These are phyloP conservation scores for Saturnispora halmiae DNA, from an alignment of 805 yeast species.

Conservation along the genomic window DNA sequence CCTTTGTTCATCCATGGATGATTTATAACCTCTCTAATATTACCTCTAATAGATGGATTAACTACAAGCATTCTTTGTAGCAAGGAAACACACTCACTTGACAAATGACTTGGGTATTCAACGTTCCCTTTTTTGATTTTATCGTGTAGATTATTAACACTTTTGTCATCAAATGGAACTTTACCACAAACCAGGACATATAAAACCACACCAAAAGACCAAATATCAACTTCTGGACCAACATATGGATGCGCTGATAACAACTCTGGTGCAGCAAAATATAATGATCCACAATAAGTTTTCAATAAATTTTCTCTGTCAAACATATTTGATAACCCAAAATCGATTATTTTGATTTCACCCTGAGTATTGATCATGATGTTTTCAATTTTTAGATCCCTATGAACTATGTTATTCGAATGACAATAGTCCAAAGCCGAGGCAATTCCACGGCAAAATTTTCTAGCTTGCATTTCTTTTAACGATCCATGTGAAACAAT, in stretches of 20 bases:
- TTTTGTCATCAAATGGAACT: constrained; percentile 95
- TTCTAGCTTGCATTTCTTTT: constrained; percentile 88
- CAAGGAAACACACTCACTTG: constrained; percentile 71
- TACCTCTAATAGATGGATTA: constrained; percentile 73
- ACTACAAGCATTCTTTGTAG: constrained; percentile 87
- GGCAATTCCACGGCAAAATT: constrained; percentile 90
- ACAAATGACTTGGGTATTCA: constrained; percentile 78
- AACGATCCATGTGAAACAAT: constrained; percentile 93
- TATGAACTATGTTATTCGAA: constrained; percentile 87
- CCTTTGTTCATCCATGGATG: constrained; percentile 97
- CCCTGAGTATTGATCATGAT: constrained; percentile 91
- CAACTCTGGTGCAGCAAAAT: constrained; percentile 97
- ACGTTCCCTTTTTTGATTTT: constrained; percentile 89
- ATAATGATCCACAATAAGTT: constrained; percentile 94
- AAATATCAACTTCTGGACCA: constrained; percentile 96
- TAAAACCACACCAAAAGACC: constrained; percentile 96
- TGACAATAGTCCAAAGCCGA: constrained; percentile 92
- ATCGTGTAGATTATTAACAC: constrained; percentile 84
- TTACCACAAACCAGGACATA: constrained; percentile 95
- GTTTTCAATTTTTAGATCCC: constrained; percentile 94
- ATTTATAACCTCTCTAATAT: constrained; percentile 63
- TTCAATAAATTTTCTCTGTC: constrained; percentile 63
- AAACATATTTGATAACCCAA: constrained; percentile 86
- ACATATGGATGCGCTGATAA: constrained; percentile 83
- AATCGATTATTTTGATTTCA: constrained; percentile 91